Percentiles rank a stretch among this genome's conserved stretches.
phyloP scores from a whole-genome alignment of 805 yeast genomes.

The Vanderwaltozyma polyspora region DNA sequence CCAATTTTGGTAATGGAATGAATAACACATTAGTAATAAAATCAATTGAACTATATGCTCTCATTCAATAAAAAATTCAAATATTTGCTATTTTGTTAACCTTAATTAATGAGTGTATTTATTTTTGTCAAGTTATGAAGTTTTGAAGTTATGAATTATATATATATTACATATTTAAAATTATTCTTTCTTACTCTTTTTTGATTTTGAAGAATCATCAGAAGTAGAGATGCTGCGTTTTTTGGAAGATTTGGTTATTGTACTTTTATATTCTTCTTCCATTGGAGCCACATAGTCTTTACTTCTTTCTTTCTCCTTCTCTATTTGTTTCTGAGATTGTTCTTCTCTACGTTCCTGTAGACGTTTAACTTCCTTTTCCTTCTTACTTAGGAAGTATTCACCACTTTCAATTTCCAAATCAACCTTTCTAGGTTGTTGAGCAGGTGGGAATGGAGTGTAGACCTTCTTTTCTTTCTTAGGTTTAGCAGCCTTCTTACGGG shows the following conservation, averaged over 20 bases:
- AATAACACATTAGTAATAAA: too few relatives aligned
- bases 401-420: conserved; percentile 97
- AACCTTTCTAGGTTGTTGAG: conserved; percentile 90
- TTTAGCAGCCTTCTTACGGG: conserved; percentile 77
- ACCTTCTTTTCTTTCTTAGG: conserved; percentile 52
- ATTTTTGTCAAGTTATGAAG: neutral
- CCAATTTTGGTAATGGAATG: too few relatives aligned
- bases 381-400: conserved; percentile 88
- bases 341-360: conserved; percentile 68
- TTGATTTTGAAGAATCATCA: neutral
- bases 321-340: conserved; percentile 58
- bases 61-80: too few relatives aligned
- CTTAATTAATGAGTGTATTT: neutral
- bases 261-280: conserved; percentile 47
- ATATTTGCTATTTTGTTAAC: too few relatives aligned
- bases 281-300: conserved; percentile 81
- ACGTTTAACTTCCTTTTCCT: conserved; percentile 62
- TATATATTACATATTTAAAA: too few relatives aligned
- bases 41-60: too few relatives aligned
- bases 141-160: too few relatives aligned
- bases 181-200: too few relatives aligned
- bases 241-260: conserved; percentile 5
- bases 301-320: conserved; percentile 56
- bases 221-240: neutral
- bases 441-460: conserved; percentile 99